Evolutionary conservation across 352 stramenopile species (phyloP).

Genomic region (Nothophytophthora sp.): DNA sequence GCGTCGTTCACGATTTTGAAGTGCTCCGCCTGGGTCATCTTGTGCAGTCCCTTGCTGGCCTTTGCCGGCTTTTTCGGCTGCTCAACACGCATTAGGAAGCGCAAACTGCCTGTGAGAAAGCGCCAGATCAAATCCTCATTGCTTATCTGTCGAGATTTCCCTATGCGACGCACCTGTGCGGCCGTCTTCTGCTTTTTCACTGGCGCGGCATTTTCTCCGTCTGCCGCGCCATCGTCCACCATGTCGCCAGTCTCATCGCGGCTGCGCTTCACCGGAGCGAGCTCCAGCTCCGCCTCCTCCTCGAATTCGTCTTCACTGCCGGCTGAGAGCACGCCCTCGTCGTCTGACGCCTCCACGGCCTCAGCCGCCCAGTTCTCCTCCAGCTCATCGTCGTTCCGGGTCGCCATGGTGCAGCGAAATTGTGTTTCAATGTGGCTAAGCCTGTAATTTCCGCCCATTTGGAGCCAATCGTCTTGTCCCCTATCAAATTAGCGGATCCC

Average conservation of each 20-base stretch:
- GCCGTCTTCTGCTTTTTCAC: conserved; percentile 67
- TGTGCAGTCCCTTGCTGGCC: conserved; percentile 72
- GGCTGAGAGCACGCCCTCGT: conserved; percentile 56
- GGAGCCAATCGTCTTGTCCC: no score
- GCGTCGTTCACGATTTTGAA: conserved; percentile 85
- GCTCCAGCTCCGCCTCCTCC: conserved; percentile 63
- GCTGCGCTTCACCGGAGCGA: conserved; percentile 46
- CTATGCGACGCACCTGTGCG: conserved; percentile 1
- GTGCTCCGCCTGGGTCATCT: conserved; percentile 74
- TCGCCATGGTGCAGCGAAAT: no score
- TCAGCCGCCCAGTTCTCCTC: conserved; percentile 65
- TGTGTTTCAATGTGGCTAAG: no score
- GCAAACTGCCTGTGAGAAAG: no score
- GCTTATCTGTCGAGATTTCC: no score
- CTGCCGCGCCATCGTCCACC: background rate
- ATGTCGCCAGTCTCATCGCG: conserved; percentile 33
- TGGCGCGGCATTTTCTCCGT: no score
- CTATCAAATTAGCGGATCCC: no score
- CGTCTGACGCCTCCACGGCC: conserved; percentile 36
- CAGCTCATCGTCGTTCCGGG: conserved; percentile 59
- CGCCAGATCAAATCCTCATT: no score
- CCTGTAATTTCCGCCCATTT: no score
- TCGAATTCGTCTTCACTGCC: conserved; percentile 86
- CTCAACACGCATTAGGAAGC: no score
- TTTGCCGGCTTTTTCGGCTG: conserved; percentile 26